Base-by-base conservation (phyloP, 108 stramenopile species). In the Pseudonitzschia delicatissima region DNA sequence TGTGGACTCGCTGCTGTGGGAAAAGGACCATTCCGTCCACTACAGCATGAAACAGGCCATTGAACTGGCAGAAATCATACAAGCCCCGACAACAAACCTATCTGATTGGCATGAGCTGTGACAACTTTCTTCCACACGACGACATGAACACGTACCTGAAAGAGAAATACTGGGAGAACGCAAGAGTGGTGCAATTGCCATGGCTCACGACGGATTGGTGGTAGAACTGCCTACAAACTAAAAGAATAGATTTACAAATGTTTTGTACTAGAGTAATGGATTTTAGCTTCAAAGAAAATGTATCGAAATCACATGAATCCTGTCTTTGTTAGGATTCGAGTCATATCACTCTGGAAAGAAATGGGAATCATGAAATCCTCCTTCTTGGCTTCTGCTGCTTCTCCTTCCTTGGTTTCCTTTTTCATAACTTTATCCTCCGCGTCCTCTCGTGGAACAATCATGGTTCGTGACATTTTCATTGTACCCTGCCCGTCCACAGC, bases 401-500 rank as follows among this genome's bases (percentile, higher is more conserved):
- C 31, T 25, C 69, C 67, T 25, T 68, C 77, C 25, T 70, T 67
- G 3, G 6, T 11, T 11, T 42, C 40, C 40, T 11, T 15, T 15
- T 42, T 15, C 11, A 37, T 18, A 57, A 33, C 17, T 3, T 17
- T 21, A 25, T 27, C 36, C 0, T 17, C 32, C 13, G 47, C 48
- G 0, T 72, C 50, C 11, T 71, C 44, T 21, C 52, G 63, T 4
- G 87, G 87, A 52, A 91, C 85, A 26, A 83, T 75, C 9, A 82
- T 84, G 55, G 80, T 74, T 8, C 71, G 70, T 25, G 74, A 72
- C 80, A 96, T 87, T 69, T 87, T 89, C 80, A 96, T 80, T 12
- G 95, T 94, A 17, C 95, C 95, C 70, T 92, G 91, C 13, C 95
- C 95, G 77, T 94, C 92, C 68, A 96, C 85, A 27, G 74, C 77